Evolutionary conservation across 2,329 filamentous ascomycete genomes (phyloP).

Genomic region (Neonectria sp.): DNA sequence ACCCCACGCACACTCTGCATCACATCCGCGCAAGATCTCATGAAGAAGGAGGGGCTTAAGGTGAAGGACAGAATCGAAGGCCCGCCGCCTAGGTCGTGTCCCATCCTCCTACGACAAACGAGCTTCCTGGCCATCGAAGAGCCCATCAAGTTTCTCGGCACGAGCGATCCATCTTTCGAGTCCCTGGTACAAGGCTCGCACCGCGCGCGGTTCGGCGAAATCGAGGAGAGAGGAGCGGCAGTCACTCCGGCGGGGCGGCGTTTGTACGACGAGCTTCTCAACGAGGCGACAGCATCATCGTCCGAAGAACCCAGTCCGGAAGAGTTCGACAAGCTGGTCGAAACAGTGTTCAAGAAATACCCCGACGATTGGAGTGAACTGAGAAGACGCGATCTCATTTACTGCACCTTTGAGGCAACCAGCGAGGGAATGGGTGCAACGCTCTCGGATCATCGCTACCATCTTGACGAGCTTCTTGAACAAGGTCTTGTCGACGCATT

Average conservation of each 20-base stretch:
- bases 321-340: constrained; percentile 41
- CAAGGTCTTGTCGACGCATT: constrained; percentile 53
- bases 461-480: constrained; percentile 52
- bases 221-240: constrained; percentile 66
- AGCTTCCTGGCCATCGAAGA: constrained; percentile 67
- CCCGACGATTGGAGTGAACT: constrained; percentile 59
- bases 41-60: constrained; percentile 57
- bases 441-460: background rate
- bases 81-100: constrained; percentile 59
- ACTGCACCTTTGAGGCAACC: constrained; percentile 51
- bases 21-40: constrained; percentile 55
- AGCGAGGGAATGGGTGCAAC: constrained; percentile 9
- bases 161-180: constrained; percentile 44
- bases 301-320: constrained; percentile 12
- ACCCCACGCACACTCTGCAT: constrained; percentile 34
- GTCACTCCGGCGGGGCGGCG: constrained; percentile 60
- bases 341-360: constrained; percentile 51
- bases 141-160: constrained; percentile 55
- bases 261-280: constrained; percentile 61
- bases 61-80: constrained; percentile 67
- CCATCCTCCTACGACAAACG: constrained; percentile 66
- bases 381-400: constrained; percentile 54
- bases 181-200: constrained; percentile 55
- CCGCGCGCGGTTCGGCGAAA: constrained; percentile 65
- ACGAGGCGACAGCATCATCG: constrained; percentile 42